phyloP scores from a whole-genome alignment of 163 green algal genomes.

The Scenedesmus sp. region DNA sequence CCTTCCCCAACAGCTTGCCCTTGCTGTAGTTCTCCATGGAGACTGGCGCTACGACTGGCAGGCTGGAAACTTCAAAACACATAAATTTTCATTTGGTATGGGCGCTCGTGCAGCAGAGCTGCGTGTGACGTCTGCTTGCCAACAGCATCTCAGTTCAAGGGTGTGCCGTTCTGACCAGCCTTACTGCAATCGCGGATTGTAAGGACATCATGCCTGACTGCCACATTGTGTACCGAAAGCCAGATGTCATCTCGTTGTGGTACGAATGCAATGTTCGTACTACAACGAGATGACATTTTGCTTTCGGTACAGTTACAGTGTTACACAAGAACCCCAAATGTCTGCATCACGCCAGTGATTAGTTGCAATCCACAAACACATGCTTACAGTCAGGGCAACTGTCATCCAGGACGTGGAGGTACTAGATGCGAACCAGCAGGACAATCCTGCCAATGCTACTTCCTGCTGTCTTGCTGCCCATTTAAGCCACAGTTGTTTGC shows the following conservation, averaged over 20 bases:
- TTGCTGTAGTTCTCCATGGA: conserved; percentile 68
- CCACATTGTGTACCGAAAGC: neutral
- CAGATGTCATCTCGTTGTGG: neutral
- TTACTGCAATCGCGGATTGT: neutral
- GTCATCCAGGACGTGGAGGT: no score
- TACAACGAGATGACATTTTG: no score
- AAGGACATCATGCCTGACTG: neutral
- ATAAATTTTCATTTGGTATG: no score
- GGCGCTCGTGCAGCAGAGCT: neutral
- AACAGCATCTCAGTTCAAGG: neutral
- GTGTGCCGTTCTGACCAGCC: neutral
- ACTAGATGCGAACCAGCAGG: neutral
- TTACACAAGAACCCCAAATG: neutral
- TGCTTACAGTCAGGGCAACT: no score
- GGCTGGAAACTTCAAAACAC: neutral
- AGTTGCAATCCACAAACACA: no score
- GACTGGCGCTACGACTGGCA: neutral
- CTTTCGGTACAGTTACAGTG: no score
- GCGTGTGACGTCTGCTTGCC: neutral
- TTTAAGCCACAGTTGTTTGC: neutral
- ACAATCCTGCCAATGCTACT: neutral
- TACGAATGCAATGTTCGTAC: no score
- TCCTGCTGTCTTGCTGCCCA: neutral
- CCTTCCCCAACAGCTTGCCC: conserved; percentile 76
- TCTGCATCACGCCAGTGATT: no score